Evolutionary conservation across 2,329 filamentous ascomycete species (phyloP).

Genomic region (Epicoccum sorghinum): DNA sequence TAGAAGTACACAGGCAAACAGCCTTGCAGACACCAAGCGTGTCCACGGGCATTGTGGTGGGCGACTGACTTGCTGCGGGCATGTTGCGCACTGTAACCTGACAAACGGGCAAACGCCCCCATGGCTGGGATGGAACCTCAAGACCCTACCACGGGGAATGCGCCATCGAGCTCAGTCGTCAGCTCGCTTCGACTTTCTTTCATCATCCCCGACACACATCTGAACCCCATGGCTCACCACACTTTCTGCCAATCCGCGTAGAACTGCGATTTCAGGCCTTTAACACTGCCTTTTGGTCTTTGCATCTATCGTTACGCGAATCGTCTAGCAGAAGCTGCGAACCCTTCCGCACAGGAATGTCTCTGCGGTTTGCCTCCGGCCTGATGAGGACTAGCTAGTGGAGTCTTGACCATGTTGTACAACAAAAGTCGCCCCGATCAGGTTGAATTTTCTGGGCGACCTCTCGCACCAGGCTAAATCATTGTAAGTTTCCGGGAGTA

Average conservation of each 20-base stretch:
- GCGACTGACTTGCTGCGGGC: conserved; percentile 31
- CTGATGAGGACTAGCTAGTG: conserved; percentile 15
- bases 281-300: conserved; percentile 10
- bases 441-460: conserved; percentile 5
- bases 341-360: conserved; percentile 24
- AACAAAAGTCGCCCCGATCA: conserved; percentile 15
- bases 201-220: conserved; percentile 11
- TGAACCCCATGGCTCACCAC: conserved; percentile 1
- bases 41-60: conserved; percentile 22
- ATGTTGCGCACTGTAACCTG: conserved; percentile 41
- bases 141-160: conserved; percentile 33
- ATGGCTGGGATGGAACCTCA: conserved; percentile 37
- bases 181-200: conserved; percentile 20
- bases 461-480: conserved; percentile 5
- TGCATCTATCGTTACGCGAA: conserved; percentile 28
- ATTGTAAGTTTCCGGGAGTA: conserved; percentile 4
- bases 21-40: conserved; percentile 34
- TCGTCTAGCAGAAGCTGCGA: conserved; percentile 20
- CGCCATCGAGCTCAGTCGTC: conserved; percentile 22
- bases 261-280: conserved; percentile 15
- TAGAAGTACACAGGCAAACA: conserved; percentile 22
- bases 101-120: conserved; percentile 36
- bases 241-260: conserved; percentile 23
- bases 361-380: conserved; percentile 4
- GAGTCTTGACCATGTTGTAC: conserved; percentile 20